phyloP scores from a whole-genome alignment of 768 basidiomycete genomes.

The Pilatotrama ljubarskyi region DNA sequence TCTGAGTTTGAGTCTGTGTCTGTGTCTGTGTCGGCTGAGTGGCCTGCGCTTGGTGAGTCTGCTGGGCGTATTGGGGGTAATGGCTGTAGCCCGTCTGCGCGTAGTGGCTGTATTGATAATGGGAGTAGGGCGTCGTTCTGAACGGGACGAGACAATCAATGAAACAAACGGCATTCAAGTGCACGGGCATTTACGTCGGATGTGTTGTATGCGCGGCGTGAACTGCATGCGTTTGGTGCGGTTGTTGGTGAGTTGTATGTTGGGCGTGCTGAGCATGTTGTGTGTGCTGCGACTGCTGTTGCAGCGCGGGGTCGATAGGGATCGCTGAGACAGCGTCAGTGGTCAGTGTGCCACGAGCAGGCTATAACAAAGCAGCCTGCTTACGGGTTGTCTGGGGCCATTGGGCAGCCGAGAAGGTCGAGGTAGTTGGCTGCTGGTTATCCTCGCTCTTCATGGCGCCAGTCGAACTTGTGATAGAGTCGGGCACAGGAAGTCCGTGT shows the following conservation, averaged over 20 bases:
- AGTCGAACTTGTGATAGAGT: no score
- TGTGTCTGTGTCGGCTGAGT: conserved; percentile 26
- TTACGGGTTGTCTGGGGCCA: conserved; percentile 40
- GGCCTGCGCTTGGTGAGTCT: conserved; percentile 25
- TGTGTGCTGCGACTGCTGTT: conserved; percentile 52
- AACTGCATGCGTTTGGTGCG: conserved; percentile 15
- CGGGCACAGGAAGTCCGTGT: background rate
- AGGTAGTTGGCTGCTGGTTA: conserved; percentile 27
- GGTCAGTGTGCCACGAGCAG: no score
- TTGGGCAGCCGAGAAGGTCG: conserved; percentile 39
- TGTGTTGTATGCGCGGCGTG: conserved; percentile 4
- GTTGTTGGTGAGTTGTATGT: background rate
- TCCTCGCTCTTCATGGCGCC: conserved; percentile 46
- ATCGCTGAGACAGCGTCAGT: conserved; percentile 44
- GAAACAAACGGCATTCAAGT: background rate
- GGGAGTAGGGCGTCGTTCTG: conserved; percentile 22
- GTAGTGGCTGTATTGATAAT: conserved; percentile 46
- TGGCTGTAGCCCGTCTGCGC: conserved; percentile 42
- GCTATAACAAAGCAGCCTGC: conserved; percentile 7
- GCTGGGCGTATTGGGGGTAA: conserved; percentile 42
- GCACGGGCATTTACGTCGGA: conserved; percentile 18
- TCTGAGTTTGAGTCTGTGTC: conserved; percentile 18
- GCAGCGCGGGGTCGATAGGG: conserved; percentile 67
- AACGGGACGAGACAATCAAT: background rate
- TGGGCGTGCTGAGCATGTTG: conserved; percentile 28